Conservation (phyloP, 768 basidiomycete species). For the Gymnopilus dilepis region DNA sequence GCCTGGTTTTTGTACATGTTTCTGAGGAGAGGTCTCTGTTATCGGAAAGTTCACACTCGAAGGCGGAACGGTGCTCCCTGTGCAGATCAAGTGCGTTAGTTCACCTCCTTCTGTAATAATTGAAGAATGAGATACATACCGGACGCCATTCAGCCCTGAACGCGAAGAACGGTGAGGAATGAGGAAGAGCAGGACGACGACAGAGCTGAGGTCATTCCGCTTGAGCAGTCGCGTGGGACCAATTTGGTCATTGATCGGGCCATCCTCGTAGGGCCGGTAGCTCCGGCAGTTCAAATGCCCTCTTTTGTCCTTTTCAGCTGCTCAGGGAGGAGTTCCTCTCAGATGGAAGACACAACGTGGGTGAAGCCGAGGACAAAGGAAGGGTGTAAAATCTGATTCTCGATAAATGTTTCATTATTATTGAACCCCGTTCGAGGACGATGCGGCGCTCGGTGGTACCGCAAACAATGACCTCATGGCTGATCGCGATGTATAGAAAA, state of each 20-base stretch:
- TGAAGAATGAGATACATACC: conserved; percentile 12
- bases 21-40: conserved; percentile 24
- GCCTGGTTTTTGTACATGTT: conserved; percentile 22
- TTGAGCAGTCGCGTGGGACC: conserved; percentile 11
- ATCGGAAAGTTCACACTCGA: conserved; percentile 22
- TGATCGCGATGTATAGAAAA: too few species aligned
- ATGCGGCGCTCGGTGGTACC: too few species aligned
- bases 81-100: background rate
- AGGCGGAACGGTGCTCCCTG: background rate
- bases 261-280: background rate
- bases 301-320: conserved; percentile 18
- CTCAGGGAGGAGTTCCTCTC: background rate
- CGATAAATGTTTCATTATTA: too few species aligned
- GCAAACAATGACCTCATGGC: too few species aligned
- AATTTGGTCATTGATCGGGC: conserved; percentile 13
- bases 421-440: too few species aligned
- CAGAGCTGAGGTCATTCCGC: conserved; percentile 6
- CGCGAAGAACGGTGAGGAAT: background rate
- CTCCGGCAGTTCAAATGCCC: conserved; percentile 18
- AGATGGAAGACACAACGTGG: background rate
- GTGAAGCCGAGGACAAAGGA: too few species aligned
- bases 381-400: too few species aligned
- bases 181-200: background rate
- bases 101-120: background rate
- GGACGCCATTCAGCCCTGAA: conserved; percentile 17